phyloP scores from a whole-genome alignment of 2,329 filamentous ascomycete species.

The Aspergillus costaricaensis region DNA sequence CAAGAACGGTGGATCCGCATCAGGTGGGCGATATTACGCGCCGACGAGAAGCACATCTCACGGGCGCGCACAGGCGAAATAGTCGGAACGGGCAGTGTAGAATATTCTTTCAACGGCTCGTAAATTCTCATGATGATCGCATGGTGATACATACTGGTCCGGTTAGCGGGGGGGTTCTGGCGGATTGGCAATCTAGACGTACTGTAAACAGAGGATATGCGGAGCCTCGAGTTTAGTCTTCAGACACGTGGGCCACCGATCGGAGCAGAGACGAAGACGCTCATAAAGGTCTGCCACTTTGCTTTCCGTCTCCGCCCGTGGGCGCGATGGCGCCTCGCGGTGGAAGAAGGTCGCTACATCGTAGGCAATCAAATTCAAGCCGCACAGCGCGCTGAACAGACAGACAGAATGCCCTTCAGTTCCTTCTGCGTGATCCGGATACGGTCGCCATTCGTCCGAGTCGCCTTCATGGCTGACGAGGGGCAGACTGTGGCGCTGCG shows the following conservation, averaged over 20 bases:
- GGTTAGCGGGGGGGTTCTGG: not conserved
- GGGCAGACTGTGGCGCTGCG: slow-evolving; percentile 13
- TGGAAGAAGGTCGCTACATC: slow-evolving; percentile 22
- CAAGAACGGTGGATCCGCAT: slow-evolving; percentile 28
- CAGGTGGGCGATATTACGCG: slow-evolving; percentile 29
- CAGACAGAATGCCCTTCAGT: slow-evolving; percentile 21
- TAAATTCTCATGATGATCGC: slow-evolving; percentile 39
- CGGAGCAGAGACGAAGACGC: slow-evolving; percentile 22
- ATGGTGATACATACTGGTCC: slow-evolving; percentile 40
- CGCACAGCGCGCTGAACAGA: slow-evolving; percentile 23
- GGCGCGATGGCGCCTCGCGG: slow-evolving; percentile 9
- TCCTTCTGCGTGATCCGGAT: slow-evolving; percentile 19
- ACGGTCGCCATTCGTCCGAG: slow-evolving; percentile 25
- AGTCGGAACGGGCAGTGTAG: slow-evolving; percentile 4
- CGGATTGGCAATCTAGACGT: not conserved
- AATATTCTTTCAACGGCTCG: slow-evolving; percentile 19
- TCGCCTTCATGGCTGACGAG: slow-evolving; percentile 11
- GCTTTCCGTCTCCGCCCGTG: slow-evolving; percentile 16
- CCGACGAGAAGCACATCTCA: slow-evolving; percentile 26
- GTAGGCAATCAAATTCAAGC: slow-evolving; percentile 24
- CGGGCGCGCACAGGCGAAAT: slow-evolving; percentile 15
- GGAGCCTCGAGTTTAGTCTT: slow-evolving; percentile 18
- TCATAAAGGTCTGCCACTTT: slow-evolving; percentile 18
- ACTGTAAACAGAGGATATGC: slow-evolving; percentile 29
- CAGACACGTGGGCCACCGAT: slow-evolving; percentile 16